Evolutionary conservation across 2,329 filamentous ascomycete species (phyloP).

Genomic region (Colletotrichum theobromicola): DNA sequence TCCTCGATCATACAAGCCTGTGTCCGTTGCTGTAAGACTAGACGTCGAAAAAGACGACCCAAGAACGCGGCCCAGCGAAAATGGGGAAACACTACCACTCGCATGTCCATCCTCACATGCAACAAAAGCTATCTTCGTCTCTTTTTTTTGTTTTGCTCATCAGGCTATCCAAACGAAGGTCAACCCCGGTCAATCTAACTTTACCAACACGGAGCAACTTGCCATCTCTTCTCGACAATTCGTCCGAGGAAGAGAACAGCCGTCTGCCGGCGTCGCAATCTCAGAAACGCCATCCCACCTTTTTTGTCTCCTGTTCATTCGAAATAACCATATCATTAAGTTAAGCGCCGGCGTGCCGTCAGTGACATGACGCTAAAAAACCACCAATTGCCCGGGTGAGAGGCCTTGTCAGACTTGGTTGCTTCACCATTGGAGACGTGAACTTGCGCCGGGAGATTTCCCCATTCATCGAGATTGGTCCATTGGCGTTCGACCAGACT

Average conservation of each 20-base stretch:
- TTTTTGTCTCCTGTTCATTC: not conserved
- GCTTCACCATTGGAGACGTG: not conserved
- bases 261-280: not conserved
- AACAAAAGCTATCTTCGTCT: not conserved
- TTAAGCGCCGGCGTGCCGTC: conserved; percentile 11
- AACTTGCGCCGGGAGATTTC: not conserved
- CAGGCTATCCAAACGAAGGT: not conserved
- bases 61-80: not conserved
- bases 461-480: not conserved
- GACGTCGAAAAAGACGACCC: not conserved
- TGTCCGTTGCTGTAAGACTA: not conserved
- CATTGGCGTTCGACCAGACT: not conserved
- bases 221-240: not conserved
- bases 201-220: not conserved
- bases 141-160: not conserved
- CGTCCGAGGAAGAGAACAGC: not conserved
- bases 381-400: not conserved
- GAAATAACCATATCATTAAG: conserved; percentile 6
- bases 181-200: not conserved
- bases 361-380: conserved; percentile 9
- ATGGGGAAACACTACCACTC: not conserved
- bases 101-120: not conserved
- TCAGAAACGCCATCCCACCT: conserved; percentile 4
- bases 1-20: conserved; percentile 11
- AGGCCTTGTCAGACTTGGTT: not conserved